Evolutionary conservation across 2,329 filamentous ascomycete species (phyloP).

Genomic region (Calonectria naviculata): DNA sequence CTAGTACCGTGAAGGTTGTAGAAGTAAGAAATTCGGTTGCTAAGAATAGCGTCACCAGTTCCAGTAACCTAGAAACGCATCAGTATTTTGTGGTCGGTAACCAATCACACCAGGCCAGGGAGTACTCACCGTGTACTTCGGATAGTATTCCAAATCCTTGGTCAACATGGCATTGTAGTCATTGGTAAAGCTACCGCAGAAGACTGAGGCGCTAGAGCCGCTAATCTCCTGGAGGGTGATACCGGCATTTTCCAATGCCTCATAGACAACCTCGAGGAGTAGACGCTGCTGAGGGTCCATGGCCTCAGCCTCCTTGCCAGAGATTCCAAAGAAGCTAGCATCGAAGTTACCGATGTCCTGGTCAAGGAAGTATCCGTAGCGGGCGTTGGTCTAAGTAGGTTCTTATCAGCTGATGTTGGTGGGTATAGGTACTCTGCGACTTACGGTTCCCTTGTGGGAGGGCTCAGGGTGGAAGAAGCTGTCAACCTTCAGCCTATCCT

Average conservation of each 20-base stretch:
- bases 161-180: constrained; percentile 39
- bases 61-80: constrained; percentile 29
- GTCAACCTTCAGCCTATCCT: constrained; percentile 58
- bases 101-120: neutral
- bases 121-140: constrained; percentile 43
- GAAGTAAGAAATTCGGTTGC: constrained; percentile 48
- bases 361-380: constrained; percentile 41
- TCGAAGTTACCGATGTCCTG: constrained; percentile 47
- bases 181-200: constrained; percentile 43
- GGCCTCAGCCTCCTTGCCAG: constrained; percentile 48
- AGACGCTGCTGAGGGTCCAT: constrained; percentile 52
- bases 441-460: constrained; percentile 33
- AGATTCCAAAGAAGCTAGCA: constrained; percentile 53
- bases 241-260: constrained; percentile 45
- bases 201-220: constrained; percentile 42
- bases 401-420: neutral
- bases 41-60: constrained; percentile 29
- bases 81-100: constrained; percentile 30
- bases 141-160: constrained; percentile 45
- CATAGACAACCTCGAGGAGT: constrained; percentile 45
- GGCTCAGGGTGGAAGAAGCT: constrained; percentile 50
- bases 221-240: constrained; percentile 40
- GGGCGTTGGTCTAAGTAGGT: constrained; percentile 25
- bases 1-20: constrained; percentile 51
- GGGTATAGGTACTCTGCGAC: neutral